These are phyloP conservation scores for Physcia stellaris DNA, from an alignment of 495 filamentous ascomycete species.

Conservation along the genomic window DNA sequence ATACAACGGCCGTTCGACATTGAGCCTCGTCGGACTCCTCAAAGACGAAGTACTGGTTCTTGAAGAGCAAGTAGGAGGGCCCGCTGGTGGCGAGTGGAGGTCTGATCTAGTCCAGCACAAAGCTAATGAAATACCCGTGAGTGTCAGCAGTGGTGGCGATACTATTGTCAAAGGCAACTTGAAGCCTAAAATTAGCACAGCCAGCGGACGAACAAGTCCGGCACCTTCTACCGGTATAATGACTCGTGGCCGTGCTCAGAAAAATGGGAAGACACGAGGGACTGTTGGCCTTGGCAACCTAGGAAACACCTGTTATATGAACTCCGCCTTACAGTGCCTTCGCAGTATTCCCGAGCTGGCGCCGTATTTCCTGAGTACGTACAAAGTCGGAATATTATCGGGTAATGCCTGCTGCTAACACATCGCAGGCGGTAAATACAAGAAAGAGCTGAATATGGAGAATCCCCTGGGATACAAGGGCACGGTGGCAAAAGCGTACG, in stretches of 20 bases:
- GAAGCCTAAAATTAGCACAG: slow-evolving; percentile 24
- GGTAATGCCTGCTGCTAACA: slow-evolving; percentile 15
- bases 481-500: slow-evolving; percentile 70
- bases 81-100: slow-evolving; percentile 45
- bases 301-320: slow-evolving; percentile 98
- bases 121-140: slow-evolving; percentile 25
- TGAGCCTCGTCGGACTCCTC: slow-evolving; percentile 50
- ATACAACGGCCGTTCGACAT: slow-evolving; percentile 56
- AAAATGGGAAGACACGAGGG: slow-evolving; percentile 51
- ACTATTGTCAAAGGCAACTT: slow-evolving; percentile 20
- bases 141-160: slow-evolving; percentile 23
- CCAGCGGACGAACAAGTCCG: slow-evolving; percentile 53
- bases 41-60: slow-evolving; percentile 59
- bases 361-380: slow-evolving; percentile 67
- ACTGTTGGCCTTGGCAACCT: slow-evolving; percentile 76
- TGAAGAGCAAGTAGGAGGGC: slow-evolving; percentile 53
- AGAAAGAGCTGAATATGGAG: slow-evolving; percentile 62
- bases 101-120: slow-evolving; percentile 37
- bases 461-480: slow-evolving; percentile 80
- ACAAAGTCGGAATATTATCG: not conserved
- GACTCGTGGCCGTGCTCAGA: slow-evolving; percentile 53
- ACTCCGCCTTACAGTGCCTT: slow-evolving; percentile 88
- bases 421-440: slow-evolving; percentile 46
- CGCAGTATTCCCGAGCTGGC: slow-evolving; percentile 83
- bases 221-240: slow-evolving; percentile 34